Percentiles rank a stretch among this genome's conserved stretches.
Evolutionary conservation across 495 filamentous ascomycete genomes (phyloP).

Genomic region (Penicillium angulare): DNA sequence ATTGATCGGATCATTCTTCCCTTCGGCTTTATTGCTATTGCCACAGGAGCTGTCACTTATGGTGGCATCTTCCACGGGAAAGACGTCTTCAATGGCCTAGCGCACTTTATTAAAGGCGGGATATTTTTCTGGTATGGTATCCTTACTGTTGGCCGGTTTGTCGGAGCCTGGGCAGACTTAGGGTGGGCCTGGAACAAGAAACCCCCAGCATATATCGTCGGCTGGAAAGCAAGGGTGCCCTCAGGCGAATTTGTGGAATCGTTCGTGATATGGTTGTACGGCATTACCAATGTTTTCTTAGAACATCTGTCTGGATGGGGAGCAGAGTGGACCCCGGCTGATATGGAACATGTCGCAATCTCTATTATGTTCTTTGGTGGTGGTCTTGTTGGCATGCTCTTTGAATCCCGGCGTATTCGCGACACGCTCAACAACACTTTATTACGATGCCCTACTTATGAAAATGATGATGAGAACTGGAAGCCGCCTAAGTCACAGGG

Average conservation of each 20-base stretch:
- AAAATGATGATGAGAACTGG: conserved; percentile 49
- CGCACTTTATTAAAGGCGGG: conserved; percentile 95
- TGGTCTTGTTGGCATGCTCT: conserved; percentile 88
- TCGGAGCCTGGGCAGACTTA: conserved; percentile 84
- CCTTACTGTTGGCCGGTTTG: conserved; percentile 83
- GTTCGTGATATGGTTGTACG: conserved; percentile 84
- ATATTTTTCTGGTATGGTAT: conserved; percentile 94
- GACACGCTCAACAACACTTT: conserved; percentile 68
- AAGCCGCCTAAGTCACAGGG: conserved; percentile 63
- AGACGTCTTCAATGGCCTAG: conserved; percentile 78
- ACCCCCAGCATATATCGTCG: conserved; percentile 57
- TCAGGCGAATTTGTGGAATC: conserved; percentile 89
- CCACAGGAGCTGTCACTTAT: conserved; percentile 66
- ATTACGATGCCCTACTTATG: conserved; percentile 38
- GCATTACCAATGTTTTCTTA: conserved; percentile 85
- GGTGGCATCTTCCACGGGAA: conserved; percentile 64
- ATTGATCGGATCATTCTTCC: conserved; percentile 63
- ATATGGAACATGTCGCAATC: conserved; percentile 92
- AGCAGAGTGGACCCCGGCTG: conserved; percentile 66
- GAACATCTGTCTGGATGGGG: conserved; percentile 81
- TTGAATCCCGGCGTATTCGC: conserved; percentile 74
- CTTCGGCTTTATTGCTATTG: conserved; percentile 63
- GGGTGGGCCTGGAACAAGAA: conserved; percentile 97
- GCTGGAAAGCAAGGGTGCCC: conserved; percentile 62
- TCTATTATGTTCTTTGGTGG: conserved; percentile 93